Conservation (phyloP, 2,329 filamentous ascomycete genomes). For the Trichoderma lentiforme region DNA sequence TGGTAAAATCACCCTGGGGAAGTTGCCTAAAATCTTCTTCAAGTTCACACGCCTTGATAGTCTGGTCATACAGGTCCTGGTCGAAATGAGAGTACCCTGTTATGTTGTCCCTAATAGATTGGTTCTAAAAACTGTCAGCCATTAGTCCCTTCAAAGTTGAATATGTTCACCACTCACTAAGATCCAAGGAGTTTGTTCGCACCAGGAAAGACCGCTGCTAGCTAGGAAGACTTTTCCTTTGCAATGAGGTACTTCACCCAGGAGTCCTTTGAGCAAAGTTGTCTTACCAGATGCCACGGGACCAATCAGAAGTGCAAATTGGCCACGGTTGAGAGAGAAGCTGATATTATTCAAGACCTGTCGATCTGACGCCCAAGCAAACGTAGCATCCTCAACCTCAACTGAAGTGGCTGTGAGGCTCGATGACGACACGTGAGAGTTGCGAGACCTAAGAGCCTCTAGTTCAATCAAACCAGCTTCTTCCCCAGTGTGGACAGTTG, state of each 20-base stretch:
- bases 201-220: constrained; percentile 27
- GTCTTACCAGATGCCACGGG: constrained; percentile 46
- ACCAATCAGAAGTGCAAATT: constrained; percentile 41
- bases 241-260: constrained; percentile 30
- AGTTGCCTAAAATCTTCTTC: constrained; percentile 34
- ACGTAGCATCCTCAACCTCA: constrained; percentile 27
- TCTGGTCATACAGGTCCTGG: constrained; percentile 24
- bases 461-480: neutral
- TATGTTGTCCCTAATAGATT: constrained; percentile 35
- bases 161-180: neutral
- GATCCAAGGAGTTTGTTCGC: constrained; percentile 36
- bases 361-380: constrained; percentile 35
- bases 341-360: constrained; percentile 31
- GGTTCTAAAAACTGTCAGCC: constrained; percentile 25
- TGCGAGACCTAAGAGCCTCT: neutral
- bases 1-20: constrained; percentile 35
- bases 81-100: constrained; percentile 30
- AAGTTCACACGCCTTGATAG: constrained; percentile 32
- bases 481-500: neutral
- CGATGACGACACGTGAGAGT: neutral
- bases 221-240: constrained; percentile 24
- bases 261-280: constrained; percentile 40
- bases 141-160: neutral
- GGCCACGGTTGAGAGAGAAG: constrained; percentile 30
- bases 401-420: neutral